Conservation (phyloP, 257 asterid genomes). For the Primulina huaijiensis region DNA sequence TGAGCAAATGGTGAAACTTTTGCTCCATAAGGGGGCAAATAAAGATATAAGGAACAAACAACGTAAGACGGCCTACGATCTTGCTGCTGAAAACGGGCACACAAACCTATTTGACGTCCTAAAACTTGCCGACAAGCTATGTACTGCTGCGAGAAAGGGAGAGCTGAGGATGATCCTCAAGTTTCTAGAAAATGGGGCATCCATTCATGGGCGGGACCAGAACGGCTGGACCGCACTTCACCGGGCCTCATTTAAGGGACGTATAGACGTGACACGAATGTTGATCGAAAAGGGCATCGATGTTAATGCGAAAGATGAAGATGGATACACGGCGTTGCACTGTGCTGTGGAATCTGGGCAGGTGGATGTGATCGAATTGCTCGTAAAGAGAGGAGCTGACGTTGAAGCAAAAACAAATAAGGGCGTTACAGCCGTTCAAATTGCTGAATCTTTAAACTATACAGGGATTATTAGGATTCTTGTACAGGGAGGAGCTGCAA, state of each 20-base stretch:
- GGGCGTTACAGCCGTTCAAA: slow-evolving; percentile 54
- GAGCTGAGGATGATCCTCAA: slow-evolving; percentile 55
- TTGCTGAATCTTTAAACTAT: slow-evolving; percentile 53
- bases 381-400: slow-evolving; percentile 70
- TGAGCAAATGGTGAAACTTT: slow-evolving; percentile 57
- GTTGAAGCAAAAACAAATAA: slow-evolving; percentile 55
- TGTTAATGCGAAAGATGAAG: slow-evolving; percentile 52
- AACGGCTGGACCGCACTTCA: slow-evolving; percentile 78
- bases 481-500: slow-evolving; percentile 44
- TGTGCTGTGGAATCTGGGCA: slow-evolving; percentile 76
- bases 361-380: slow-evolving; percentile 55
- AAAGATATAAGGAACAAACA: slow-evolving; percentile 51
- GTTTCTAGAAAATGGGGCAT: slow-evolving; percentile 62
- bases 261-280: slow-evolving; percentile 43
- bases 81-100: slow-evolving; percentile 78
- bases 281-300: slow-evolving; percentile 59
- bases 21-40: slow-evolving; percentile 66
- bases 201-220: slow-evolving; percentile 62
- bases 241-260: slow-evolving; percentile 67
- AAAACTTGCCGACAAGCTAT: slow-evolving; percentile 54
- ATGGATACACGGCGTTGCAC: slow-evolving; percentile 69
- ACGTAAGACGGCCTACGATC: slow-evolving; percentile 65
- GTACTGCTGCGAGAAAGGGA: slow-evolving; percentile 63
- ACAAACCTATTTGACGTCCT: slow-evolving; percentile 56
- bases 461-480: slow-evolving; percentile 62